phyloP scores from a whole-genome alignment of 1,139 yeast genomes.

The Pichia sp. region DNA sequence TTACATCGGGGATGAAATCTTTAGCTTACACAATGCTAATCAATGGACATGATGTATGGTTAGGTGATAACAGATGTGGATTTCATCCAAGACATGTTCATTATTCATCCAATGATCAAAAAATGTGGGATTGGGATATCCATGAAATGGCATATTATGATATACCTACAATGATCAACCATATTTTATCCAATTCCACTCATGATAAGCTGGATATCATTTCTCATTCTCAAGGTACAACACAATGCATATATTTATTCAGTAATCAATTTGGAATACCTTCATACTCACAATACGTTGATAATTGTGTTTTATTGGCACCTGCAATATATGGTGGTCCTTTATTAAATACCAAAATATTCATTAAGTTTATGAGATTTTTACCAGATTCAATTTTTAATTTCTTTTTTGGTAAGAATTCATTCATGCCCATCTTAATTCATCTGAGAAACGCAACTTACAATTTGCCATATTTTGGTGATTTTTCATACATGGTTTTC shows the following conservation, averaged over 20 bases:
- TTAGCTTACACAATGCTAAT: conserved; percentile 54
- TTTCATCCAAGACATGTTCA: conserved; percentile 58
- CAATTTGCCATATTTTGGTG: conserved; percentile 48
- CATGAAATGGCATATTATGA: conserved; percentile 73
- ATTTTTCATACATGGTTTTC: conserved; percentile 69
- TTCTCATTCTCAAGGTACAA: conserved; percentile 92
- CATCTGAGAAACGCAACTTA: conserved; percentile 40
- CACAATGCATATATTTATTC: conserved; percentile 66
- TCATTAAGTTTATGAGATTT: conserved; percentile 50
- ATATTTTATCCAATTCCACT: conserved; percentile 33
- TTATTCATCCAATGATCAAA: conserved; percentile 41
- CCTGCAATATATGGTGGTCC: conserved; percentile 90
- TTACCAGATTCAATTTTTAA: conserved; percentile 36
- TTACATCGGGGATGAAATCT: conserved; percentile 72
- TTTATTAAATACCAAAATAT: conserved; percentile 49
- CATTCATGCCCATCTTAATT: conserved; percentile 58
- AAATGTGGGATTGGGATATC: conserved; percentile 84
- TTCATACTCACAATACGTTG: conserved; percentile 38
- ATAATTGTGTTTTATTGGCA: conserved; percentile 68
- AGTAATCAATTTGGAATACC: conserved; percentile 36
- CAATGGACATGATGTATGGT: conserved; percentile 82
- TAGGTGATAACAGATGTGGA: conserved; percentile 88
- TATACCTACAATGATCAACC: conserved; percentile 62
- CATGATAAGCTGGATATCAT: conserved; percentile 48
- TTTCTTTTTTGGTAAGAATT: conserved; percentile 51